Conservation (phyloP, 768 basidiomycete species). For the Lactifluus hygrophoroides region DNA sequence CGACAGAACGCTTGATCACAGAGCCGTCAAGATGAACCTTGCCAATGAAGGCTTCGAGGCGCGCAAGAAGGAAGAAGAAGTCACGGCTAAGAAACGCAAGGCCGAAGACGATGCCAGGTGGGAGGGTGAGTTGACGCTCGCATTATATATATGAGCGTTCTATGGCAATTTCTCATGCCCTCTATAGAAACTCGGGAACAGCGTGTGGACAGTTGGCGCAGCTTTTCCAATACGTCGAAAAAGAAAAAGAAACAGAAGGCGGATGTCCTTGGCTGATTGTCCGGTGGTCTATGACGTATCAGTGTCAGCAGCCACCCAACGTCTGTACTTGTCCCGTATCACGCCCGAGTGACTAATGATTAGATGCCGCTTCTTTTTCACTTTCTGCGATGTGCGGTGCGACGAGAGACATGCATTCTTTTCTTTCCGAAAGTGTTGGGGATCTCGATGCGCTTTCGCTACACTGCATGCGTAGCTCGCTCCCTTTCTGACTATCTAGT, state of each 20-base stretch:
- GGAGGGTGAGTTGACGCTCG: slow-evolving; percentile 69
- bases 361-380: background rate
- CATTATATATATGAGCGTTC: background rate
- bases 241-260: slow-evolving; percentile 80
- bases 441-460: background rate
- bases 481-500: too few species aligned
- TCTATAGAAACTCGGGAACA: slow-evolving; percentile 60
- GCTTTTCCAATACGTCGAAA: slow-evolving; percentile 55
- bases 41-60: slow-evolving; percentile 91
- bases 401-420: background rate
- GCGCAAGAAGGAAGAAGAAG: slow-evolving; percentile 86
- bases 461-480: background rate
- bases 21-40: slow-evolving; percentile 83
- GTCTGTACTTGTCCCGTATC: slow-evolving; percentile 15
- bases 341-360: slow-evolving; percentile 9
- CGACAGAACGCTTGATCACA: slow-evolving; percentile 26
- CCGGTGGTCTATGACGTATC: background rate
- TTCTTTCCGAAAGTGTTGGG: background rate
- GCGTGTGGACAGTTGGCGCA: slow-evolving; percentile 79
- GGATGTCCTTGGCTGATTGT: slow-evolving; percentile 49
- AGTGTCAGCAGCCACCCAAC: background rate
- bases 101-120: slow-evolving; percentile 80
- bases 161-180: background rate
- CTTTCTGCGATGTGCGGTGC: background rate
- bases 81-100: slow-evolving; percentile 69